phyloP scores from a whole-genome alignment of 495 filamentous ascomycete species.

The Aspergillus biplanus region DNA sequence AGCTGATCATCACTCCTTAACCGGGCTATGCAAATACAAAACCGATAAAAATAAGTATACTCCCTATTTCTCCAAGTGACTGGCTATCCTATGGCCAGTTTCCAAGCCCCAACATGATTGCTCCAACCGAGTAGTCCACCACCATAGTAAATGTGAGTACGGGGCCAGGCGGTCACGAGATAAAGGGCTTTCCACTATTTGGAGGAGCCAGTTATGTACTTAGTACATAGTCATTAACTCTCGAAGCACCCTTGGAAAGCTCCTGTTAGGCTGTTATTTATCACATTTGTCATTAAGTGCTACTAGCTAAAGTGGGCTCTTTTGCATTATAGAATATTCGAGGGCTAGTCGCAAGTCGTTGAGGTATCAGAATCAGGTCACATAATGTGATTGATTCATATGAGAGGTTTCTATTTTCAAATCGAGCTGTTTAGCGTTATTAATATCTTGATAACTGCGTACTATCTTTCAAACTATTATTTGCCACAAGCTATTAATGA shows the following conservation, averaged over 20 bases:
- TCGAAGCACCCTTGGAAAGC: background rate
- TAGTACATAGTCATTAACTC: background rate
- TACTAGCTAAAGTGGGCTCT: background rate
- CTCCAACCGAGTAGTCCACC: no score
- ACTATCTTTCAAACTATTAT: background rate
- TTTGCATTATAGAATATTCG: background rate
- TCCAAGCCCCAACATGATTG: background rate
- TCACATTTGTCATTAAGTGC: constrained; percentile 19
- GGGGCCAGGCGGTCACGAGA: background rate
- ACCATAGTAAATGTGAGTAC: background rate
- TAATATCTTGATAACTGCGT: background rate
- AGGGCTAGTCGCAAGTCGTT: background rate
- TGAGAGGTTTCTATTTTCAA: background rate
- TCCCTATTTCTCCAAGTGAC: no score
- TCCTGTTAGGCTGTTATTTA: background rate
- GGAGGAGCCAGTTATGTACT: background rate
- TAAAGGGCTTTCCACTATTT: no score
- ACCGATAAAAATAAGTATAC: no score
- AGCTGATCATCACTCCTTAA: no score
- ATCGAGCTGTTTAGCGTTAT: background rate
- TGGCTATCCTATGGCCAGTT: no score
- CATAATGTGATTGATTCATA: constrained; percentile 7
- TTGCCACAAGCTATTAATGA: constrained; percentile 18
- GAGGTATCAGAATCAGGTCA: background rate
- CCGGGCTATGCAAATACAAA: no score